These are phyloP conservation scores for Lichtheimia hyalospora DNA, from an alignment of 371 early-diverging fungal species.

Conservation along the genomic window DNA sequence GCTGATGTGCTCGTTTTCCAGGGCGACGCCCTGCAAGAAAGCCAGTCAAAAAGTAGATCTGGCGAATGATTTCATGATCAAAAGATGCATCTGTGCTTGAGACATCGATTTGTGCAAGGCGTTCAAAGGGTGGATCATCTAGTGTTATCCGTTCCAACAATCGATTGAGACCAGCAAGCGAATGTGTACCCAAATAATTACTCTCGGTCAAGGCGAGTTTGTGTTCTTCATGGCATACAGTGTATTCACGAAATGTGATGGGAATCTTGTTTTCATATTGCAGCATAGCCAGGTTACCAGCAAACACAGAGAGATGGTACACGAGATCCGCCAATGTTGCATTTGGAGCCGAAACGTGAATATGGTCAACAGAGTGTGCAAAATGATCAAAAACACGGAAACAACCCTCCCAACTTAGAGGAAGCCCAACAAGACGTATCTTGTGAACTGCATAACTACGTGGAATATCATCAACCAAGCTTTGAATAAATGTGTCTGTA, in stretches of 20 bases:
- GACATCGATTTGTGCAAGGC: slow-evolving; percentile 22
- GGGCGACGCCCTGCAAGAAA: slow-evolving; percentile 23
- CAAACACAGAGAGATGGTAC: slow-evolving; percentile 36
- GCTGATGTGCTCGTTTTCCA: slow-evolving; percentile 7
- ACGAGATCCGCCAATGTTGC: slow-evolving; percentile 17
- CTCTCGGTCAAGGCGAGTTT: slow-evolving; percentile 12
- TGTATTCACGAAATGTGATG: slow-evolving; percentile 42
- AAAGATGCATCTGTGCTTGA: slow-evolving; percentile 12
- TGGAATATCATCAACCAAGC: slow-evolving; percentile 33
- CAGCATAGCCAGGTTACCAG: slow-evolving; percentile 34
- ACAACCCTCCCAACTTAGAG: slow-evolving; percentile 36
- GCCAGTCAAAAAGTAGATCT: slow-evolving; percentile 19
- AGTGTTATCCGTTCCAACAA: slow-evolving; percentile 18
- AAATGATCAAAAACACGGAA: slow-evolving; percentile 47
- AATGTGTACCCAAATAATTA: slow-evolving; percentile 25
- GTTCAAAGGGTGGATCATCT: slow-evolving; percentile 50
- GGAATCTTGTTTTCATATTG: slow-evolving; percentile 42
- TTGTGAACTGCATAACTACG: slow-evolving; percentile 36
- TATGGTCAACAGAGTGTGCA: slow-evolving; percentile 37
- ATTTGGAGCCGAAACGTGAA: slow-evolving; percentile 21
- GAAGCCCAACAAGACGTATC: slow-evolving; percentile 29
- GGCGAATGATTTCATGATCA: slow-evolving; percentile 17
- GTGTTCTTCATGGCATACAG: slow-evolving; percentile 27
- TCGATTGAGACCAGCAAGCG: slow-evolving; percentile 18
- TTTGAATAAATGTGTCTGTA: slow-evolving; percentile 33